phyloP scores from a whole-genome alignment of 2,329 filamentous ascomycete species.

The Colletotrichum paranaense region DNA sequence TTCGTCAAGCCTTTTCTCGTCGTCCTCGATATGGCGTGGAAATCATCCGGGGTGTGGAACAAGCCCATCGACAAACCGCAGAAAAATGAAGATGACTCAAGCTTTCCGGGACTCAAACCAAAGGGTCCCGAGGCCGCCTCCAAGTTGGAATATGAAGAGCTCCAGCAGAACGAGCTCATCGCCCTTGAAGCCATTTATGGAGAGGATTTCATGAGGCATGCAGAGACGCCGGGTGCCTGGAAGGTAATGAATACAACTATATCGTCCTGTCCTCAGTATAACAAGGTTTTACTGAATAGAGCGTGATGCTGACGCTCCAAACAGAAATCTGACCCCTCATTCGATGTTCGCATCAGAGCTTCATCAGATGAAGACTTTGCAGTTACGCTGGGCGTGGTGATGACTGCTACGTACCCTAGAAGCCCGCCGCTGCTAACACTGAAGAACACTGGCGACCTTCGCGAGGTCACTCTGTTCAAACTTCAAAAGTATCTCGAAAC shows the following conservation, averaged over 20 bases:
- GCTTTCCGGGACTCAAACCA: slow-evolving; percentile 63
- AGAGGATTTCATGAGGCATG: slow-evolving; percentile 84
- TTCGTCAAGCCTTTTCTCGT: slow-evolving; percentile 40
- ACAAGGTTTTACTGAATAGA: neutral
- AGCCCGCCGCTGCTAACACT: slow-evolving; percentile 79
- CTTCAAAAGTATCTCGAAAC: slow-evolving; percentile 73
- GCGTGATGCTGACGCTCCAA: slow-evolving; percentile 18
- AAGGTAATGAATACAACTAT: slow-evolving; percentile 66
- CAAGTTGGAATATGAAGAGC: slow-evolving; percentile 79
- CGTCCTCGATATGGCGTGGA: slow-evolving; percentile 61
- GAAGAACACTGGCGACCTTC: slow-evolving; percentile 72
- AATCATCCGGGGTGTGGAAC: slow-evolving; percentile 60
- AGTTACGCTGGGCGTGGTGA: slow-evolving; percentile 78
- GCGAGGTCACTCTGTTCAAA: slow-evolving; percentile 77
- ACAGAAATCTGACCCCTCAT: slow-evolving; percentile 83
- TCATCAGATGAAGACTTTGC: slow-evolving; percentile 78
- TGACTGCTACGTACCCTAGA: slow-evolving; percentile 93
- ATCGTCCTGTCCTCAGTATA: slow-evolving; percentile 9
- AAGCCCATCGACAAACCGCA: slow-evolving; percentile 55
- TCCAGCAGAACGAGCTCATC: slow-evolving; percentile 88
- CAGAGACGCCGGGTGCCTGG: slow-evolving; percentile 81
- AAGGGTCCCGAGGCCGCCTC: slow-evolving; percentile 52
- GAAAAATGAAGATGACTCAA: slow-evolving; percentile 56
- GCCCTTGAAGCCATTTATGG: slow-evolving; percentile 89
- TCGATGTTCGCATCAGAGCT: slow-evolving; percentile 83